These are phyloP conservation scores for Rubia yunnanensis DNA, from an alignment of 257 asterid species.

Conservation along the genomic window DNA sequence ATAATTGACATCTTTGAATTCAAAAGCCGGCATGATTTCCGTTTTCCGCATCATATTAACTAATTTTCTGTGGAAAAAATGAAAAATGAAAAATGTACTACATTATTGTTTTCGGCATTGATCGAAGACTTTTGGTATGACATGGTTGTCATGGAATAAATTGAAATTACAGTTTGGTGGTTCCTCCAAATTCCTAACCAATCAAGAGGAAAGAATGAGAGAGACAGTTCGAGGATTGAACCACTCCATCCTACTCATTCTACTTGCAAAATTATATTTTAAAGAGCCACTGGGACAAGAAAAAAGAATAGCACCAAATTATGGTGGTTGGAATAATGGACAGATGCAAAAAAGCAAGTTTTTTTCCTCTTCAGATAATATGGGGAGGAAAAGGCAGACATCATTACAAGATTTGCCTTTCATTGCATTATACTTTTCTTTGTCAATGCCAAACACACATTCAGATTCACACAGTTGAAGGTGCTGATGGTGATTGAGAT, in stretches of 20 bases:
- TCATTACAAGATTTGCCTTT: neutral
- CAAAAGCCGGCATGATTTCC: too few species aligned
- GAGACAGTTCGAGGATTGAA: neutral
- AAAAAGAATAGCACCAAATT: neutral
- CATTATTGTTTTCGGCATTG: too few species aligned
- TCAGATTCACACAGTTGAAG: neutral
- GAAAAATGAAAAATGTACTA: too few species aligned
- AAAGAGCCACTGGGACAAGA: neutral
- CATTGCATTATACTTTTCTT: too few species aligned
- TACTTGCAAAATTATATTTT: neutral
- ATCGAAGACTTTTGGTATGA: neutral
- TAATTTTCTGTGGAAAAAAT: too few species aligned
- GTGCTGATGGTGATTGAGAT: neutral
- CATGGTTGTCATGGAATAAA: neutral
- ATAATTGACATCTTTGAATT: too few species aligned
- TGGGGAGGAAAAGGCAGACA: neutral
- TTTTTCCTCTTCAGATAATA: too few species aligned
- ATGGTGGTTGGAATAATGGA: neutral
- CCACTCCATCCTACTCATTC: conserved; percentile 7
- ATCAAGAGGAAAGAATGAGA: neutral
- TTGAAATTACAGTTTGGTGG: neutral
- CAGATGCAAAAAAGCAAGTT: neutral
- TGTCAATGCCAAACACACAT: neutral
- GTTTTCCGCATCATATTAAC: too few species aligned
- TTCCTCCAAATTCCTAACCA: neutral